Evolutionary conservation across 805 yeast species (phyloP), one percentile per base, ranked within the genome.

Genomic region (Candida pini): DNA sequence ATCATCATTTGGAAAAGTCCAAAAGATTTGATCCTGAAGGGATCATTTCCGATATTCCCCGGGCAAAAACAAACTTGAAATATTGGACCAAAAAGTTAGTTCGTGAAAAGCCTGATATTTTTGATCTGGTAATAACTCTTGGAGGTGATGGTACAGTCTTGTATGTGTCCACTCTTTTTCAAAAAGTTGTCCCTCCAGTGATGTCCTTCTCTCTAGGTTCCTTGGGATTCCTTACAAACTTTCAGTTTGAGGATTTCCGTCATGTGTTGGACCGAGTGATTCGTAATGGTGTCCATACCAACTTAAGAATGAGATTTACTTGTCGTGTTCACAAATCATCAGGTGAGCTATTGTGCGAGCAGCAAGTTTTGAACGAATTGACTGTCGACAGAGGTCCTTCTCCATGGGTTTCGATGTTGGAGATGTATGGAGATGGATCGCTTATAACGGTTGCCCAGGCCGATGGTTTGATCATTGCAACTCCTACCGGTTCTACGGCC

Each of bases 141-240:
- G 98, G 98, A 17, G 98, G 98, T 13, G 98, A 92, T 54, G 97
- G 98, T 7, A 92, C 98, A 0, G 96, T 90, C 31, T 64, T 90
- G 8, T 82, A 82, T 50, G 90, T 90, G 0, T 87, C 95, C 2
- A 81, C 92, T 37, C 64, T 88, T 26, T 92, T 92, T 59, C 94
- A 84, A 60, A 65, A 72, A 38, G 71, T 73, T 31, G 96, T 89
- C 2, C 98, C 98, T 1, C 98, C 98, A 0, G 85, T 90, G 2
- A 68, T 92, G 45, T 76, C 94, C 14, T 90, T 88, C 58, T 75
- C 95, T 1, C 64, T 92, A 47, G 98, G 98, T 0, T 84, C 96
- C 0, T 64, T 92, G 17, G 98, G 98, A 4, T 92, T 92, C 55
- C 66, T 92, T 47, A 89, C 97, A 4, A 86, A 84, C 50, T 88